A percentile compares a stretch with the other conserved stretches of the same genome.
These are phyloP conservation scores for Yarrowia sp. DNA, from an alignment of 805 yeast species.

Conservation along the genomic window DNA sequence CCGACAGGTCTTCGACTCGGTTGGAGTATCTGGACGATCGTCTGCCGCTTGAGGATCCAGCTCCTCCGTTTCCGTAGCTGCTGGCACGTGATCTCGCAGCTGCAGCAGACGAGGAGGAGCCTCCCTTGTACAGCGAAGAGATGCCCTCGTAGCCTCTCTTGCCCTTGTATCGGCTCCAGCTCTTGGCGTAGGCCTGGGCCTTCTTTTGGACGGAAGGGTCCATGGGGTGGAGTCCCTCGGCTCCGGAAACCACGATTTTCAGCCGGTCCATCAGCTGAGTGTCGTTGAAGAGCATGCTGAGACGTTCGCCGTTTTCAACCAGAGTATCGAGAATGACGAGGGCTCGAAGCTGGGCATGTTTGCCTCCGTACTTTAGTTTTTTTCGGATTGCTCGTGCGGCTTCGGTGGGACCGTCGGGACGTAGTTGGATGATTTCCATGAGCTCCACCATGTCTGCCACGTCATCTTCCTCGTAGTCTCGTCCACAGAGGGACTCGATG, in stretches of 20 bases:
- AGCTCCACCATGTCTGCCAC: slow-evolving; percentile 63
- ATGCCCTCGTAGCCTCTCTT: slow-evolving; percentile 26
- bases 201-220: slow-evolving; percentile 57
- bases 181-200: slow-evolving; percentile 59
- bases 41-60: neutral
- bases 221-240: slow-evolving; percentile 43
- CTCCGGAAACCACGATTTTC: slow-evolving; percentile 56
- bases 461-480: slow-evolving; percentile 50
- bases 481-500: slow-evolving; percentile 51
- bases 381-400: slow-evolving; percentile 92
- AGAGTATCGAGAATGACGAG: slow-evolving; percentile 67
- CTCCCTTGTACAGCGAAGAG: neutral
- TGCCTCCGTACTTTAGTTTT: slow-evolving; percentile 82
- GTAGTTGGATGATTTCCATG: slow-evolving; percentile 58
- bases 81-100: slow-evolving; percentile 12
- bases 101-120: neutral
- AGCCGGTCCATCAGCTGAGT: slow-evolving; percentile 70
- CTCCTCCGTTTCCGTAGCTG: slow-evolving; percentile 3
- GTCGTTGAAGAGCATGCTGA: slow-evolving; percentile 65
- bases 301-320: slow-evolving; percentile 59
- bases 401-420: slow-evolving; percentile 62
- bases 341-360: slow-evolving; percentile 69
- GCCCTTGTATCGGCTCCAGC: slow-evolving; percentile 60
- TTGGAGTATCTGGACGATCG: slow-evolving; percentile 21
- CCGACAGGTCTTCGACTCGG: slow-evolving; percentile 29